Conservation (phyloP, 164 flowering plant genomes). For the Houttuynia cordata region DNA sequence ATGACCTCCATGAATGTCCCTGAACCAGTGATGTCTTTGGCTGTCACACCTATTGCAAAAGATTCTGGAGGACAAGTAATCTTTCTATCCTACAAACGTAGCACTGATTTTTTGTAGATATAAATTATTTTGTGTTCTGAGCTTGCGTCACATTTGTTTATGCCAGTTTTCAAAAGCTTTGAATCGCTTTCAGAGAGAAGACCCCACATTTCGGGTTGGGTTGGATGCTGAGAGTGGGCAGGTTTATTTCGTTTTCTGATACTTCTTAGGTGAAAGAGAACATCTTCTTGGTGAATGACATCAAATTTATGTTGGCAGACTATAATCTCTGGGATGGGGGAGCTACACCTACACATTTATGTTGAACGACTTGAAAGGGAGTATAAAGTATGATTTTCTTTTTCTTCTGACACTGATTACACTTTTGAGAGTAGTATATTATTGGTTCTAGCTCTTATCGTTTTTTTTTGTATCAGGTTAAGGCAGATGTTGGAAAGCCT, state of each 20-base stretch:
- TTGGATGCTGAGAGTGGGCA: conserved; percentile 97
- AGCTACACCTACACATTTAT: conserved; percentile 93
- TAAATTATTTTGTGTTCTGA: conserved; percentile 2
- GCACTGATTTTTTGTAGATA: background rate
- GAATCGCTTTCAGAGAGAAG: conserved; percentile 97
- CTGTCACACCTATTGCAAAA: conserved; percentile 88
- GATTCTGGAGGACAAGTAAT: conserved; percentile 95
- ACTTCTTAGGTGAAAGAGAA: background rate
- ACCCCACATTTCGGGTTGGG: conserved; percentile 99
- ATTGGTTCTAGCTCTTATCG: background rate
- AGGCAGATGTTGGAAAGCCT: conserved; percentile 95
- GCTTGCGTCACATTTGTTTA: background rate
- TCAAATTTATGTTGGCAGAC: conserved; percentile 38
- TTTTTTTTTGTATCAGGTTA: conserved; percentile 39
- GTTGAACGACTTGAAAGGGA: conserved; percentile 96
- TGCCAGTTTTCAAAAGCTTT: conserved; percentile 92
- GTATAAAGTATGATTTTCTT: conserved; percentile 28
- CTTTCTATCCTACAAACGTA: conserved; percentile 2
- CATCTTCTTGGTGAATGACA: no score
- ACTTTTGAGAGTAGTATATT: background rate
- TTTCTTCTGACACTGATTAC: background rate
- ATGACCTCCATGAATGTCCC: conserved; percentile 99
- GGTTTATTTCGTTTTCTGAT: conserved; percentile 26
- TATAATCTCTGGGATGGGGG: conserved; percentile 99
- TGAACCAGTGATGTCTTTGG: conserved; percentile 99